phyloP scores from a whole-genome alignment of 164 flowering plant genomes.

The Vitis rotundifolia region DNA sequence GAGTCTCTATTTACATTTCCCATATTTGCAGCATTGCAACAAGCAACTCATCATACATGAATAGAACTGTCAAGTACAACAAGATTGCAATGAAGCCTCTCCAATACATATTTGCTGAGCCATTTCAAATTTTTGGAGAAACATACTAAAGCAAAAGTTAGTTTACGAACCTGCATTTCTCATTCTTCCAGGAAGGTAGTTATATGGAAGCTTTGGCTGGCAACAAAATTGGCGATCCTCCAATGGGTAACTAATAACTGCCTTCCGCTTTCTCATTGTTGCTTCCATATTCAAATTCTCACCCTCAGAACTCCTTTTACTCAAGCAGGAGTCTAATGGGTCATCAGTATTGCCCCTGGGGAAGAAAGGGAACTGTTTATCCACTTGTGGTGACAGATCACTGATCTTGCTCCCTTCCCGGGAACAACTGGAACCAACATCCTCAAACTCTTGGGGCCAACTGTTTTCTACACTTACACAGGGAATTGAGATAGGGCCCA shows the following conservation, averaged over 20 bases:
- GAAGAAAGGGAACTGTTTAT: constrained; percentile 2
- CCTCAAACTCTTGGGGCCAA: constrained; percentile 5
- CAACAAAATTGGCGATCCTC: constrained; percentile 19
- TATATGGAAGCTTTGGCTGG: constrained; percentile 23
- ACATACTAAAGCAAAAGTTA: constrained; percentile 3
- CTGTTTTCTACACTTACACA: constrained; percentile 1
- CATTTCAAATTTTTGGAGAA: constrained; percentile 7
- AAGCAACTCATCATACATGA: constrained; percentile 6
- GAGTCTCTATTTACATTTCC: constrained; percentile 9
- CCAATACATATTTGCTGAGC: background rate
- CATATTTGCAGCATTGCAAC: background rate
- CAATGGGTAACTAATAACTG: background rate
- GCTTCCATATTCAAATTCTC: background rate
- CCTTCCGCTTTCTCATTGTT: constrained; percentile 26
- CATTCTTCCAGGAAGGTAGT: constrained; percentile 8
- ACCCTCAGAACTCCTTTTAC: constrained; percentile 2
- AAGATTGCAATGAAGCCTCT: constrained; percentile 2
- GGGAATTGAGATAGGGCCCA: constrained; percentile 27
- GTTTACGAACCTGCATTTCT: constrained; percentile 23
- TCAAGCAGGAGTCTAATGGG: constrained; percentile 1
- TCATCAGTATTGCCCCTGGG: background rate
- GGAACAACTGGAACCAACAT: constrained; percentile 3
- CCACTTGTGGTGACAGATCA: constrained; percentile 2
- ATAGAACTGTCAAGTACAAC: background rate
- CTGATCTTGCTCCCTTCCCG: constrained; percentile 8